These are phyloP conservation scores for Nigrograna mackinnonii DNA, from an alignment of 2,329 filamentous ascomycete genomes.

Conservation along the genomic window DNA sequence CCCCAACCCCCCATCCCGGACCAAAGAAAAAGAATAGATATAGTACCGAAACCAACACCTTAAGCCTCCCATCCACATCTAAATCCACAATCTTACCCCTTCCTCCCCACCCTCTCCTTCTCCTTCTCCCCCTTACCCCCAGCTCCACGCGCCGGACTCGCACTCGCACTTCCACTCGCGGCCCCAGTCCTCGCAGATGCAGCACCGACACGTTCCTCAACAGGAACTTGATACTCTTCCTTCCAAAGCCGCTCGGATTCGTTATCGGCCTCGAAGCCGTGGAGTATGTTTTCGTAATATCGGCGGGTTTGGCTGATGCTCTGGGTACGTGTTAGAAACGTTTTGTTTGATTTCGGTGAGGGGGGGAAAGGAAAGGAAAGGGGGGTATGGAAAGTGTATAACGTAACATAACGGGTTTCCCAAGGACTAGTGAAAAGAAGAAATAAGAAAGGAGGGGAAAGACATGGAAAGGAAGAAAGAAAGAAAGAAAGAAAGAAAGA, in stretches of 20 bases:
- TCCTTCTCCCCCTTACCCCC: slow-evolving; percentile 5
- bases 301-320: slow-evolving; percentile 28
- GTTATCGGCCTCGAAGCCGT: slow-evolving; percentile 20
- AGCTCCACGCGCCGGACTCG: slow-evolving; percentile 1
- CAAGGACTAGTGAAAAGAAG: background rate
- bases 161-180: background rate
- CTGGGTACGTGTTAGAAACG: too few species aligned
- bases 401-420: background rate
- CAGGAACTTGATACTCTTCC: slow-evolving; percentile 23
- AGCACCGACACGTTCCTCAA: slow-evolving; percentile 5
- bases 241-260: slow-evolving; percentile 14
- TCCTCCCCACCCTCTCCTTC: slow-evolving; percentile 6
- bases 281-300: slow-evolving; percentile 30
- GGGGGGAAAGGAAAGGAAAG: too few species aligned
- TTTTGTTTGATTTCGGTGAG: too few species aligned
- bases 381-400: background rate
- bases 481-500: background rate
- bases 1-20: too few species aligned
- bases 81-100: background rate
- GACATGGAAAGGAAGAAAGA: background rate
- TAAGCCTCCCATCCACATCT: background rate
- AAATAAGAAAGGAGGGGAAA: background rate
- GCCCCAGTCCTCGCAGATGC: slow-evolving; percentile 1
- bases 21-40: too few species aligned
- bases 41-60: background rate